Conservation (phyloP, 345 rosid species). For the Syzygium jambos region DNA sequence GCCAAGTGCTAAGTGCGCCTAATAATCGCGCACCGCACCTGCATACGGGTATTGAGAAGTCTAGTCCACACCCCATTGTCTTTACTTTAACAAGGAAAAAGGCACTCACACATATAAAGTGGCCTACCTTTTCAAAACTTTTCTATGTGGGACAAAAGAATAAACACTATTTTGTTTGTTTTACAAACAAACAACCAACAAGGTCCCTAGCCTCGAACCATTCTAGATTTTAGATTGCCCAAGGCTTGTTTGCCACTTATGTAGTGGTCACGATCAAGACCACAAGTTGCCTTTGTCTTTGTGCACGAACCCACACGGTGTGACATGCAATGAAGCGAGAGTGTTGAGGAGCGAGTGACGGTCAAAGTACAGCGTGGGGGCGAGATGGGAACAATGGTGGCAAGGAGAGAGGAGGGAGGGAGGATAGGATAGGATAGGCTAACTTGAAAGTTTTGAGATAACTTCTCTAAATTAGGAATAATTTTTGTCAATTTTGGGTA, state of each 20-base stretch:
- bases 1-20: no score
- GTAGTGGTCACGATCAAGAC: background rate
- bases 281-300: background rate
- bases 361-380: background rate
- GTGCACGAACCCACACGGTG: no score
- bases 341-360: background rate
- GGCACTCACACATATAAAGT: no score
- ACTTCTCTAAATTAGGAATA: background rate
- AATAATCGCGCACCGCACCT: no score
- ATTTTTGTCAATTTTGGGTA: background rate
- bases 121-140: no score
- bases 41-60: no score
- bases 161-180: no score
- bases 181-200: no score
- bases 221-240: background rate
- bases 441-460: background rate
- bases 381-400: background rate
- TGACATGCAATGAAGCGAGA: background rate
- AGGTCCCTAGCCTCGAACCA: background rate
- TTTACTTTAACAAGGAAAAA: no score
- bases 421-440: background rate
- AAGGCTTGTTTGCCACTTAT: background rate
- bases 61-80: no score
- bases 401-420: background rate
- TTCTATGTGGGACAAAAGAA: no score